phyloP scores from a whole-genome alignment of 2,329 filamentous ascomycete genomes.

The Pseudophaeomoniella oleicola region DNA sequence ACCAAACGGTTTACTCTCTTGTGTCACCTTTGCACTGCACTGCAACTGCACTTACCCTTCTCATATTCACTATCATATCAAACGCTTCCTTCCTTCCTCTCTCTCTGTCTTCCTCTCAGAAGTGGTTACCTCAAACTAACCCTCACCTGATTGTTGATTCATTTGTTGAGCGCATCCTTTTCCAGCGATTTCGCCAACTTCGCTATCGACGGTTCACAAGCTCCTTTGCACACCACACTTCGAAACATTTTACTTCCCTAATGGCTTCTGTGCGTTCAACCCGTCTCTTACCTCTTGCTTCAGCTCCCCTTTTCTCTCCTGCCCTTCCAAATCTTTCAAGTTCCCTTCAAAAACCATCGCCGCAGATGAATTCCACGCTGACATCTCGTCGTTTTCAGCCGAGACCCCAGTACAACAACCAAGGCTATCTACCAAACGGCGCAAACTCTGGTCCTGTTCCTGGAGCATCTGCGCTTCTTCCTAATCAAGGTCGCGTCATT shows the following conservation, averaged over 20 bases:
- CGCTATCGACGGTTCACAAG: no score
- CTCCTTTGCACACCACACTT: no score
- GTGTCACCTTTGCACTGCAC: no score
- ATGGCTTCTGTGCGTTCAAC: slow-evolving; percentile 33
- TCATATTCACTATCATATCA: no score
- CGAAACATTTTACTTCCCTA: no score
- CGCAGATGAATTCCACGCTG: slow-evolving; percentile 12
- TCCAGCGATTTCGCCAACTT: no score
- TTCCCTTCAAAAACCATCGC: slow-evolving; percentile 27
- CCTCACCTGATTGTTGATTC: no score
- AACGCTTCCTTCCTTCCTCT: no score
- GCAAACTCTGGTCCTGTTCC: slow-evolving; percentile 24
- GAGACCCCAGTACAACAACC: slow-evolving; percentile 13
- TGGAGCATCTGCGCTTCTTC: slow-evolving; percentile 31
- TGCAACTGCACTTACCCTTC: no score
- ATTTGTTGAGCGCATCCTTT: not conserved
- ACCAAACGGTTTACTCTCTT: no score
- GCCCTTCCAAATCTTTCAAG: not conserved
- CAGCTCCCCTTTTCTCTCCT: slow-evolving; percentile 19
- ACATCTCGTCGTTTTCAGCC: slow-evolving; percentile 9
- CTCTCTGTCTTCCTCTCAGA: not conserved
- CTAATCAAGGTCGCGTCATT: slow-evolving; percentile 34
- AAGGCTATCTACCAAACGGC: slow-evolving; percentile 30
- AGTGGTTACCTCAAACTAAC: not conserved
- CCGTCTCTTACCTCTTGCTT: slow-evolving; percentile 6